Evolutionary conservation across 2,329 filamentous ascomycete species (phyloP), one percentile per base, ranked within the genome.

Genomic region (Alternaria infectoria): DNA sequence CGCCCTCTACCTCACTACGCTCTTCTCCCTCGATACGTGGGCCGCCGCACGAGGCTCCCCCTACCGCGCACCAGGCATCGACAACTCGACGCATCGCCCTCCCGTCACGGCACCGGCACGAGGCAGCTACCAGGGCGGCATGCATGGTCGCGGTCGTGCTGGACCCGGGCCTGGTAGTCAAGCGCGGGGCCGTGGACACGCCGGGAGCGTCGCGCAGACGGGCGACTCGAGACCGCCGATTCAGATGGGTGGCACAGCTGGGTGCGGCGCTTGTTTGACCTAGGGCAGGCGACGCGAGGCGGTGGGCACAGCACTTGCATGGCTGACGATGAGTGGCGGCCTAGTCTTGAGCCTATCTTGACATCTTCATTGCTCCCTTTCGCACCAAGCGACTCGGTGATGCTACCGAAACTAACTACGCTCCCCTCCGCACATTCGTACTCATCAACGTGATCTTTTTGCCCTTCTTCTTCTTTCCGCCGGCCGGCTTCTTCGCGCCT

Each of bases 381-480:
- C 69, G 71, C 70, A 59, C 66, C 65, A 30, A 64, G 69, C 71
- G 70, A 74, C 71, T 74, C 70, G 63, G 70, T 71, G 55, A 61
- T 67, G 62, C 59, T 59, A 62, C 50, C 62, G 50, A 65, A 59
- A 55, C 46, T 57, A 54, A 57, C 59, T 61, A 68, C 61, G 87
- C 87, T 26, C 86, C 87, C 73, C 87, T 81, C 68, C 87, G 81
- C 46, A 84, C 87, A 71, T 87, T 89, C 26, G 88, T 90, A 63
- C 87, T 89, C 88, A 90, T 90, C 62, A 90, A 75, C 10, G 88
- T 90, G 59, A 90, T 90, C 80, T 90, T 90, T 81, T 89, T 89
- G 46, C 84, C 85, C 78, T 90, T 90, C 81, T 89, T 89, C 77
- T 87, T 87, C 77, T 87, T 88, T 45, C 84, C 83, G 10, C 80